A percentile compares a stretch with the other conserved stretches of the same genome.
Conservation (phyloP, 768 basidiomycete genomes). For the Leucocoprinus leucothites region DNA sequence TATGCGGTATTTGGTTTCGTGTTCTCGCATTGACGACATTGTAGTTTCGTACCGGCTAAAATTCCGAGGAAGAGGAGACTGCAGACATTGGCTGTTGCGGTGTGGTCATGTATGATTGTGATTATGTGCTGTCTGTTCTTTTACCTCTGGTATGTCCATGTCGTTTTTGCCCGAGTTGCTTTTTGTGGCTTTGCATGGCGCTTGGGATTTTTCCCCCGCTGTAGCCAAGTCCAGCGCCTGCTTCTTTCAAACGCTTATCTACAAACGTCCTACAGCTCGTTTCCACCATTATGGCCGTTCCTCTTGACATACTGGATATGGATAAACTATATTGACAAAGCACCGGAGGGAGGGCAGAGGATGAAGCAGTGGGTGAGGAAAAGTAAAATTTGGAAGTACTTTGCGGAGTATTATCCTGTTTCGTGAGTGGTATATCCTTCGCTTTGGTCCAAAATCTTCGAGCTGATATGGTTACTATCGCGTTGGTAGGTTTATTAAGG, state of each 20-base stretch:
- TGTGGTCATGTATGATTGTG: constrained; percentile 83
- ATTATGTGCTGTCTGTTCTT: constrained; percentile 67
- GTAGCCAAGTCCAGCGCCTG: background rate
- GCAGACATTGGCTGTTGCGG: constrained; percentile 86
- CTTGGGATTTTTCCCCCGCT: background rate
- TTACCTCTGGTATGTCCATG: constrained; percentile 67
- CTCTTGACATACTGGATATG: constrained; percentile 76
- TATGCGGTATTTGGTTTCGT: no score
- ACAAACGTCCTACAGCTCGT: constrained; percentile 51
- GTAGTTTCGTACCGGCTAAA: constrained; percentile 80
- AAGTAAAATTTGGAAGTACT: constrained; percentile 77
- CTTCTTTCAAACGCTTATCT: background rate
- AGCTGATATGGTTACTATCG: no score
- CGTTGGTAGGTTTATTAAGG: constrained; percentile 43
- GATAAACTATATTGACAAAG: constrained; percentile 71
- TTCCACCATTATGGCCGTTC: constrained; percentile 87
- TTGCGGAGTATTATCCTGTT: constrained; percentile 89
- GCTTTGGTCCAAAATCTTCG: background rate
- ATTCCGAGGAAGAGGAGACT: constrained; percentile 84
- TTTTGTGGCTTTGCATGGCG: background rate
- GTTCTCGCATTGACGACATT: no score
- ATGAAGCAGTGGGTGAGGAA: constrained; percentile 74
- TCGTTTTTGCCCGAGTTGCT: background rate
- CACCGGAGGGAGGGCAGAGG: constrained; percentile 71
- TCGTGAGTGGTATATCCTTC: constrained; percentile 53